Evolutionary conservation across 331 rosid genomes (phyloP), one percentile per base, ranked within the genome.

Genomic region (Malus hybrid): DNA sequence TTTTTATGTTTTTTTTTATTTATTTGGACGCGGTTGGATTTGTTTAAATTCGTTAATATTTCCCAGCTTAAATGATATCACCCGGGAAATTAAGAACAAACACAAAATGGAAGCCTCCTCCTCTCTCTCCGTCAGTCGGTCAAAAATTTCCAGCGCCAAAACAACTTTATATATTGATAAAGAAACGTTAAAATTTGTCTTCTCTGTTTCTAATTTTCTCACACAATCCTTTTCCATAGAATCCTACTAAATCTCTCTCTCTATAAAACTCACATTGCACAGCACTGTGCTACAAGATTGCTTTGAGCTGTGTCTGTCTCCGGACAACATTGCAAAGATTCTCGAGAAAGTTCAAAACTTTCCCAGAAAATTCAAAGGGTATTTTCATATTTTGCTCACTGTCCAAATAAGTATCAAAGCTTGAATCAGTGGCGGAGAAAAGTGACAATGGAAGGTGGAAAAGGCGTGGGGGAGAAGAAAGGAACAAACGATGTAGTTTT

Each of bases 401-500:
- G 7, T 63, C 50, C 34, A 19, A 27, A 11, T 54, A 63, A 6
- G 22, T 34, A 9, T 34, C 62, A 7, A 80, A 67, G 19, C 16
- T 10, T 8, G 6, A 42, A 67, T 32, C 24, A 68, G 4, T 28
- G 12, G 27, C 31, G 33, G 77, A 64, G 56, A 14, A 57, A 36
- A 62, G 22, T 16, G 64, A 5, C 77, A 10, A 76, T 77, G 91
- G 86, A 81, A 63, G 74, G 71, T 28, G 81, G 70, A 46, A 65
- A 74, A 55, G 63, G 24, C 79, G 74, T 59, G 75, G 83, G 67
- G 27, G 87, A 83, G 76, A 84, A 85, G 87, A 84, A 80, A 42
- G 81, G 73, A 61, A 9, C 78, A 63, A 78, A 83, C 67, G 94
- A 93, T 13, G 84, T 93, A 61, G 88, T 90, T 66, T 39, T 93